Base-by-base conservation (phyloP, 345 rosid genomes). In the Microcos paniculata region DNA sequence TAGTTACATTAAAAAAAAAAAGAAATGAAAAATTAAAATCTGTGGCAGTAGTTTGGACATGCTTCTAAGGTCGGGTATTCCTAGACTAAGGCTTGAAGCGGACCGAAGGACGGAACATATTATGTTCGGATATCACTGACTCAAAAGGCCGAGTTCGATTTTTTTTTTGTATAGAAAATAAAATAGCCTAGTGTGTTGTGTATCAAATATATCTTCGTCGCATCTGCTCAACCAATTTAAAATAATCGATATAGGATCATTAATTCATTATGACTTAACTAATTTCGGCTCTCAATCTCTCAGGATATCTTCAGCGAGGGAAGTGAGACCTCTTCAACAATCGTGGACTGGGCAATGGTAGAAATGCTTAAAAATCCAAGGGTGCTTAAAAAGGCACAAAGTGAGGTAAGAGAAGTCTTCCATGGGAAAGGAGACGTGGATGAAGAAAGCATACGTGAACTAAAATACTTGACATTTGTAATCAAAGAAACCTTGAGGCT, bases 231-330 rank as follows among this genome's bases (percentile, higher is more conserved):
- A 4, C 15, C 6, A 21, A 57, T 57, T 57, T 57, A 2, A 21
- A 21, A 57, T 57, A 8, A 6, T 31, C 31, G 7, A 16, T 62
- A 6, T 48, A 31, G 12, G 31, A 3, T 26, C 59, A 19, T 26
- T 43, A 26, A 4, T 12, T 59, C 19, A 40, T 33, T 6, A 48
- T n/a, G 6, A 5, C 58, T 21, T 12, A 10, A 53, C 58, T 53
- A 9, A 18, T 19, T 5, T 16, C 33, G 43, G 42, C 3, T 31
- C 43, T 7, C 18, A 33, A 62, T 62, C 14, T 33, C 24, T n/a
- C 66, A 78, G 84, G 82, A 81, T 35, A 56, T 81, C 15, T 84
- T 84, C 49, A 49, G 16, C 46, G 81, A 51, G 0, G 87, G 82
- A 23, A 73, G 80, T 42, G 84, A 84, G 56, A 79, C 85, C 43